A percentile compares a stretch with the other conserved stretches of the same genome.
Conservation (phyloP, 306 rosid genomes). For the Cicer cuneatum region DNA sequence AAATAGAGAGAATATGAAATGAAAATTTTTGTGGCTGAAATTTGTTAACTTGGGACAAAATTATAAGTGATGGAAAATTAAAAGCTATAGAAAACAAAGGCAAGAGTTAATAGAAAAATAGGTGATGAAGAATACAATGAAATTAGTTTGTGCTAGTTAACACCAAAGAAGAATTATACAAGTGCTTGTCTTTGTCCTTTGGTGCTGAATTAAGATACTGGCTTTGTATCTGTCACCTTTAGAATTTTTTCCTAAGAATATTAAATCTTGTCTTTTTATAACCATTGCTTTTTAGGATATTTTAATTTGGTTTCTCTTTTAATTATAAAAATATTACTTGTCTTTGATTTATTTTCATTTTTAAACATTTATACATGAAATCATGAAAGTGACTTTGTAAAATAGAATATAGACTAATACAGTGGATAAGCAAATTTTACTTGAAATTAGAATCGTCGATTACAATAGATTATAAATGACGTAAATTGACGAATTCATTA, state of each 20-base stretch:
- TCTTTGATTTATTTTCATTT: too few species aligned
- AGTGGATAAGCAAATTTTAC: too few species aligned
- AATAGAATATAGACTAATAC: too few species aligned
- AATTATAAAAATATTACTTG: neutral
- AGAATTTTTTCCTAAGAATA: conserved; percentile 5
- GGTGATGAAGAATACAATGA: conserved; percentile 24
- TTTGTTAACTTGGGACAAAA: neutral
- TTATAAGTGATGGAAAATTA: conserved; percentile 6
- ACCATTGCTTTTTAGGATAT: conserved; percentile 6
- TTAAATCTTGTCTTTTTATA: neutral
- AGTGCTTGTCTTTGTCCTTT: conserved; percentile 12
- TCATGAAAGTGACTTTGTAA: too few species aligned
- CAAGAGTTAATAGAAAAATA: neutral
- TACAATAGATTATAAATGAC: too few species aligned
- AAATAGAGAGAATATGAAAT: neutral
- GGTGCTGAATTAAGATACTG: conserved; percentile 7
- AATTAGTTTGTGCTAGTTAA: neutral
- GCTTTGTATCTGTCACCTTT: conserved; percentile 4
- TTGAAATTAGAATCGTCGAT: too few species aligned
- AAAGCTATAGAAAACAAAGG: conserved; percentile 21
- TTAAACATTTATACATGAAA: too few species aligned
- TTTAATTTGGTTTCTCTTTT: neutral
- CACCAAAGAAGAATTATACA: neutral
- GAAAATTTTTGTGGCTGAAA: conserved; percentile 9
- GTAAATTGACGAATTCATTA: too few species aligned